phyloP scores from a whole-genome alignment of 441 rosid species.

The Macaranga tanarius region DNA sequence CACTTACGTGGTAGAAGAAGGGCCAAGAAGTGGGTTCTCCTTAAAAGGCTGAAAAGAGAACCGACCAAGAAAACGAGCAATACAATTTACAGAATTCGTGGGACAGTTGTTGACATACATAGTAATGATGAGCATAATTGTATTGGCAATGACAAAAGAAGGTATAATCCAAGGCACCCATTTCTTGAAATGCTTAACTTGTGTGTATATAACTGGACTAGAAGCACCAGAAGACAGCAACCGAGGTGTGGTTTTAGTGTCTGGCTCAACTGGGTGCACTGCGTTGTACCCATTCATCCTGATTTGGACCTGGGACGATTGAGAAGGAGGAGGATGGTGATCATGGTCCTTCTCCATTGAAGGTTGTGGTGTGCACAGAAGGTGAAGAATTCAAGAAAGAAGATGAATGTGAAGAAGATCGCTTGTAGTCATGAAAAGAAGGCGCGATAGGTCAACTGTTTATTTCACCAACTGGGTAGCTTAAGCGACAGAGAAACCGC shows the following conservation, averaged over 20 bases:
- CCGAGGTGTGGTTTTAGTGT: slow-evolving; percentile 14
- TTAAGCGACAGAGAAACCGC: not conserved
- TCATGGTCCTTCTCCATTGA: slow-evolving; percentile 12
- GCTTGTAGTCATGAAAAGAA: not conserved
- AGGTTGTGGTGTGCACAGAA: not conserved
- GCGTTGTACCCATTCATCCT: slow-evolving; percentile 27
- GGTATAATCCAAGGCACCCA: slow-evolving; percentile 63
- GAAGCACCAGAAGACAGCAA: slow-evolving; percentile 12
- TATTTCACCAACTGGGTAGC: slow-evolving; percentile 12
- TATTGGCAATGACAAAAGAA: slow-evolving; percentile 48
- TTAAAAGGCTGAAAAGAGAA: slow-evolving; percentile 65
- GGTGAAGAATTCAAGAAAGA: not conserved
- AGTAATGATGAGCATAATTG: slow-evolving; percentile 51
- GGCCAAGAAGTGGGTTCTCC: slow-evolving; percentile 74
- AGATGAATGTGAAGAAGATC: not conserved
- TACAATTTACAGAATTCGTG: slow-evolving; percentile 47
- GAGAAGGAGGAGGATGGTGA: slow-evolving; percentile 19
- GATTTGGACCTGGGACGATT: slow-evolving; percentile 27
- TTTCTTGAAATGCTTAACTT: slow-evolving; percentile 47
- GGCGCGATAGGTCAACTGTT: slow-evolving; percentile 22
- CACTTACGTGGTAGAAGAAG: slow-evolving; percentile 59
- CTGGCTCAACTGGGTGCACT: slow-evolving; percentile 48
- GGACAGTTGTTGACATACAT: slow-evolving; percentile 68
- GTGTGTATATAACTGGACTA: slow-evolving; percentile 32
- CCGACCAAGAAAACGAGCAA: slow-evolving; percentile 57